These are phyloP conservation scores for Phaseolus lunatus DNA, from an alignment of 306 rosid species.

Conservation along the genomic window DNA sequence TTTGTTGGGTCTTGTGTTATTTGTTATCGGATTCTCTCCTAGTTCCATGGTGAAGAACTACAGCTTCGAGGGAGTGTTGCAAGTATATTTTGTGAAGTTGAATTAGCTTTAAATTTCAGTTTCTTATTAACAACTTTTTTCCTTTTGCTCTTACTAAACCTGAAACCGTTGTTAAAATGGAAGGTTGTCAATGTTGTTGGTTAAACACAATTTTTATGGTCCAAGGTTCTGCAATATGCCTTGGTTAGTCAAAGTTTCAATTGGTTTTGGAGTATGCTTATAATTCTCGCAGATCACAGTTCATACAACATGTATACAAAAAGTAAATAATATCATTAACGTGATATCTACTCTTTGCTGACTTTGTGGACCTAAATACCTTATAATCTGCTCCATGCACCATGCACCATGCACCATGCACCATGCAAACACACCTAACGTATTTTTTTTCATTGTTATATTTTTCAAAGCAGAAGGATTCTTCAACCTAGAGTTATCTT, in stretches of 20 bases:
- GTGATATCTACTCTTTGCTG: background rate
- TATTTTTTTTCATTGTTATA: slow-evolving; percentile 3
- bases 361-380: slow-evolving; percentile 23
- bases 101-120: no score
- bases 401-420: no score
- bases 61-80: no score
- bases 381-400: slow-evolving; percentile 36
- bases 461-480: slow-evolving; percentile 60
- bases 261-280: slow-evolving; percentile 3
- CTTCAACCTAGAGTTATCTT: slow-evolving; percentile 48
- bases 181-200: background rate
- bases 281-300: background rate
- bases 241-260: slow-evolving; percentile 23
- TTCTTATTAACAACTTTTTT: no score
- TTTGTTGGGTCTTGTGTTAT: no score
- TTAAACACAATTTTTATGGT: background rate
- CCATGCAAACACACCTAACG: background rate
- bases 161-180: slow-evolving; percentile 9
- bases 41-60: no score
- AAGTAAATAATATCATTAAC: background rate
- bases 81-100: no score
- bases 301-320: background rate
- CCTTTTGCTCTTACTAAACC: slow-evolving; percentile 31
- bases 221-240: slow-evolving; percentile 21
- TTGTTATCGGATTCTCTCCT: no score